Evolutionary conservation across 441 rosid species (phyloP).

Genomic region (Croton setiger): DNA sequence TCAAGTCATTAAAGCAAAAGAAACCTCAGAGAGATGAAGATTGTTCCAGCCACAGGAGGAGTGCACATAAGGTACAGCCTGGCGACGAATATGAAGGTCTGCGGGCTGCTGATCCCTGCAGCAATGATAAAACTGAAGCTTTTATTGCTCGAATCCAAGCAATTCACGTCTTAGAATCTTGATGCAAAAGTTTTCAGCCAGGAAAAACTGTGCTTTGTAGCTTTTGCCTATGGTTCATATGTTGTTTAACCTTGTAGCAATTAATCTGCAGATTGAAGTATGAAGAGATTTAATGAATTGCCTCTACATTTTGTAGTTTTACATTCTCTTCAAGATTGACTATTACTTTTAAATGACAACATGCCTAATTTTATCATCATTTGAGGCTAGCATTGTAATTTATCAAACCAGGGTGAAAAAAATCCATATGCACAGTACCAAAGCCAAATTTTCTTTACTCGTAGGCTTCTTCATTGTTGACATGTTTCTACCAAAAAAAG

Average conservation of each 20-base stretch:
- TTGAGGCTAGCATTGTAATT: background rate
- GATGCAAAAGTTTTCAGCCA: background rate
- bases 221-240: background rate
- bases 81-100: conserved; percentile 6
- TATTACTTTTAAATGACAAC: background rate
- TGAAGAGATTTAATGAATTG: background rate
- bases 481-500: background rate
- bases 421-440: background rate
- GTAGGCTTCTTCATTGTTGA: background rate
- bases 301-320: background rate
- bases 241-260: background rate
- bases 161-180: background rate
- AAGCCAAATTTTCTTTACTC: background rate
- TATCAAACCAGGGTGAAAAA: background rate
- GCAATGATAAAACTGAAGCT: conserved; percentile 6
- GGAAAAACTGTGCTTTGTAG: background rate
- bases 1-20: background rate
- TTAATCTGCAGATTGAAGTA: background rate
- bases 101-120: conserved; percentile 9
- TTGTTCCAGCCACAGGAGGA: background rate
- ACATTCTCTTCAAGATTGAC: background rate
- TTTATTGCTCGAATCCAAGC: conserved; percentile 11
- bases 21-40: background rate
- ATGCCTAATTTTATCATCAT: background rate
- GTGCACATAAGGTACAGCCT: background rate